Percentiles rank a stretch among this genome's conserved stretches.
Evolutionary conservation across 257 asterid genomes (phyloP).

Genomic region (Rauvolfia tetraphylla): DNA sequence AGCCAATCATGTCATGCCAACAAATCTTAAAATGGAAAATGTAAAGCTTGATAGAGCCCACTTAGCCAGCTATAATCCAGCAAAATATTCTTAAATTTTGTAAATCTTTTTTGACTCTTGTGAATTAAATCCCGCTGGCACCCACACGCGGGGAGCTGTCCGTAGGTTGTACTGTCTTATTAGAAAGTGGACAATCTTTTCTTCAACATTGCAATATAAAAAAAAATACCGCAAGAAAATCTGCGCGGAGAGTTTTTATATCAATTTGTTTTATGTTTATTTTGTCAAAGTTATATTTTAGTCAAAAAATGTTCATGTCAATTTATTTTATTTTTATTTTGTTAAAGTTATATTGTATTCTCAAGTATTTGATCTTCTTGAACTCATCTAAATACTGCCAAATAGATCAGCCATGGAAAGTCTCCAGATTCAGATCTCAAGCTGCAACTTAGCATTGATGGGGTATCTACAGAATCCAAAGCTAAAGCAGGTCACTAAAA

Average conservation of each 20-base stretch:
- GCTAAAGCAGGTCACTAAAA: too few relatives aligned
- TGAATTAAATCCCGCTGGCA: not conserved
- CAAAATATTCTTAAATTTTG: not conserved
- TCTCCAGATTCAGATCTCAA: not conserved
- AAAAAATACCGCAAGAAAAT: too few relatives aligned
- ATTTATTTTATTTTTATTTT: too few relatives aligned
- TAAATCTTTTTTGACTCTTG: not conserved
- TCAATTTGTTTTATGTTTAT: too few relatives aligned
- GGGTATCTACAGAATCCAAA: not conserved
- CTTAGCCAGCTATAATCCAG: constrained; percentile 1
- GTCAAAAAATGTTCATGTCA: too few relatives aligned
- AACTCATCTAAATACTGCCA: not conserved
- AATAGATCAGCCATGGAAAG: not conserved
- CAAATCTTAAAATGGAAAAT: not conserved
- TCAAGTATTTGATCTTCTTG: not conserved
- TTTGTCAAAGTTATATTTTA: too few relatives aligned
- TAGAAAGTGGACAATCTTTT: not conserved
- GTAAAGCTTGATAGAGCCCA: not conserved
- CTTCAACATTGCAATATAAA: too few relatives aligned
- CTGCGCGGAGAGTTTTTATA: too few relatives aligned
- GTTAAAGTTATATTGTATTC: too few relatives aligned
- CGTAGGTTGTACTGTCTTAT: not conserved
- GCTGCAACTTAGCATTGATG: not conserved
- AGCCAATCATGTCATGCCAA: not conserved
- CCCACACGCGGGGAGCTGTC: not conserved